Evolutionary conservation across 2,329 filamentous ascomycete species (phyloP), one percentile per base, ranked within the genome.

Genomic region (Thelonectria discophora): DNA sequence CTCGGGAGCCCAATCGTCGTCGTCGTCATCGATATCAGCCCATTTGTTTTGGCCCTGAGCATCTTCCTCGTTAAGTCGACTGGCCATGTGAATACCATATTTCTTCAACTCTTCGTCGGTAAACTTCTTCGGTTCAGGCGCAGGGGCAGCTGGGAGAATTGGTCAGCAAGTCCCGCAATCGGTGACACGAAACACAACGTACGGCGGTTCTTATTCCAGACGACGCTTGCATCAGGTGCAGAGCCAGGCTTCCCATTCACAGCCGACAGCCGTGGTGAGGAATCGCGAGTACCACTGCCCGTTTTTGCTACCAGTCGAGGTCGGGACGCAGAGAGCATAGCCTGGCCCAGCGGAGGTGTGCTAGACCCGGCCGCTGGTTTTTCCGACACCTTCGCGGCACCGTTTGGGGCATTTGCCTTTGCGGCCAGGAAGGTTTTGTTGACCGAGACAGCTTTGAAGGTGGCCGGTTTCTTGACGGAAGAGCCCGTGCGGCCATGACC

Each of bases 171-270:
- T 52, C 39, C 11, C 24, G 27, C 48, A 54, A 45, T 56, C 32
- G 49, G 45, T 46, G 30, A 45, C n/a, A 12, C 15, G 34, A 37
- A 53, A 24, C 64, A 53, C 49, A 54, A 80, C 89, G 75, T 85
- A 90, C 91, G 90, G 81, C 89, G 85, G 75, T 95, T 96, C 78
- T 93, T 94, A 79, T 95, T 96, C 92, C 92, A 96, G 42, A 96
- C 91, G 55, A 85, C 90, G 75, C 81, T 91, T 30, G 86, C 84
- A 75, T 94, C 91, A 13, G 91, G 90, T 24, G 87, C 88, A 62
- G 84, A 73, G 17, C 84, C 82, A 34, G 84, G 72, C 65, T 89
- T 88, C 53, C 87, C 85, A 70, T 87, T 89, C 71, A 83, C 69
- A 8, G 73, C 71, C 7, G 74, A 75, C 8, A 79, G 77, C 55